Conservation (phyloP, 225 moss, liverwort and hornwort species). For the Straminergon stramineum region DNA sequence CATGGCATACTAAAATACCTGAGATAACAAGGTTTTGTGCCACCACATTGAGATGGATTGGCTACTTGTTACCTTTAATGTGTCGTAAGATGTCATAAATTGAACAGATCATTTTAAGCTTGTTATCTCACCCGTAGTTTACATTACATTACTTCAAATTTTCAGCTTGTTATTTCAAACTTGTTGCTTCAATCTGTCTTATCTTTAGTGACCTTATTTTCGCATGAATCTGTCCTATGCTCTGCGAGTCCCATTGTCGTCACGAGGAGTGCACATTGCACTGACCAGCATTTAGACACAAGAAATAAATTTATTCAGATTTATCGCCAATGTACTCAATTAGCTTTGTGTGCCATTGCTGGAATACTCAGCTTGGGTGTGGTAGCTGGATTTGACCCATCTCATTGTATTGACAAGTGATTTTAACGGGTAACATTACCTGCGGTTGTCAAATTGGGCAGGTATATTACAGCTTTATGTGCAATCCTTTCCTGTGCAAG, state of each 20-base stretch:
- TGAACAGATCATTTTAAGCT: neutral
- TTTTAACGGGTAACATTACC: neutral
- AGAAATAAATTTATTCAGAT: neutral
- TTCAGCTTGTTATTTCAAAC: neutral
- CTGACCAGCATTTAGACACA: neutral
- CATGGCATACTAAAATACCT: neutral
- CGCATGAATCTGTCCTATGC: neutral
- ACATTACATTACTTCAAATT: neutral
- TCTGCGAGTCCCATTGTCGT: neutral
- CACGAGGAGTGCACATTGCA: neutral
- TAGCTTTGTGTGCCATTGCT: neutral
- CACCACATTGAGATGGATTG: neutral
- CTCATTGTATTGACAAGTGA: neutral
- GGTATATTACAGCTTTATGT: conserved; percentile 85
- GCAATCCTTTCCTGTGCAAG: conserved; percentile 55
- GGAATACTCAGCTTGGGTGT: neutral
- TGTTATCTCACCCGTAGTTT: neutral
- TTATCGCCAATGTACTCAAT: neutral
- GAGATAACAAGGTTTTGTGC: neutral
- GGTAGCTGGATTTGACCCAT: neutral
- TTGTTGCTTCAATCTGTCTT: neutral
- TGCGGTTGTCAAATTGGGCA: conserved; percentile 12
- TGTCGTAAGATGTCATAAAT: neutral
- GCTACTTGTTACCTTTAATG: neutral
- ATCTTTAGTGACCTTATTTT: neutral